Evolutionary conservation across 768 basidiomycete genomes (phyloP).

Genomic region (Plicaturopsis crispa): DNA sequence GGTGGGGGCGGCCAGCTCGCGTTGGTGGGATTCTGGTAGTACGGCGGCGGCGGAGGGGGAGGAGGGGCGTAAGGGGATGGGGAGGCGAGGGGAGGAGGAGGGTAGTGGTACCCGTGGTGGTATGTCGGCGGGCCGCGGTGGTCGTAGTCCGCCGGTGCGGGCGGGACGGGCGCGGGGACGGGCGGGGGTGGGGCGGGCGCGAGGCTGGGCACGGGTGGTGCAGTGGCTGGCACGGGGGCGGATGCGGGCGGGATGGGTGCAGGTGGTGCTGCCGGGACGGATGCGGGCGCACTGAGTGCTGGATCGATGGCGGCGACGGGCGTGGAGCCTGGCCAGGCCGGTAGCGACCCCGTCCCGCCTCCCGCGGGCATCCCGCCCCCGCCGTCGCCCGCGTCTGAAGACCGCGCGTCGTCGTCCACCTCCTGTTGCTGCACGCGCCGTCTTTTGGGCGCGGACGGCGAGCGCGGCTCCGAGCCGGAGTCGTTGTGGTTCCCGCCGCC

Average conservation of each 20-base stretch:
- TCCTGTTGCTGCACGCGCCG: slow-evolving; percentile 14
- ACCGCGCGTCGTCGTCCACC: slow-evolving; percentile 18
- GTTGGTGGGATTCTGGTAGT: slow-evolving; percentile 8
- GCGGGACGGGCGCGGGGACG: slow-evolving; percentile 6
- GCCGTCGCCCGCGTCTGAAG: slow-evolving; percentile 10
- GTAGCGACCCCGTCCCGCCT: not conserved
- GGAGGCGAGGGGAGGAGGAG: slow-evolving; percentile 11
- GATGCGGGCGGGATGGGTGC: slow-evolving; percentile 5
- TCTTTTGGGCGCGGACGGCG: slow-evolving; percentile 17
- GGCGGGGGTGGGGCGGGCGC: slow-evolving; percentile 13
- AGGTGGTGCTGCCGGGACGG: slow-evolving; percentile 24
- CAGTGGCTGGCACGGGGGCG: slow-evolving; percentile 17
- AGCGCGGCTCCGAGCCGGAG: slow-evolving; percentile 3
- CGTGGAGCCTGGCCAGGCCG: slow-evolving; percentile 14
- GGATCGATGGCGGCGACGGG: slow-evolving; percentile 27
- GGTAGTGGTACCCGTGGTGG: slow-evolving; percentile 14
- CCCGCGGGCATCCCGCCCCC: not conserved
- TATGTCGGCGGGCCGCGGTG: slow-evolving; percentile 8
- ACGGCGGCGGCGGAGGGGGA: slow-evolving; percentile 8
- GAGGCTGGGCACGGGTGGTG: slow-evolving; percentile 12
- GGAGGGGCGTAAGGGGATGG: slow-evolving; percentile 6
- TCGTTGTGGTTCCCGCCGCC: slow-evolving; percentile 14
- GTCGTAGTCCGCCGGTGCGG: slow-evolving; percentile 13
- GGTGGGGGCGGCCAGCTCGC: slow-evolving; percentile 7
- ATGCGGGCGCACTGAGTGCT: slow-evolving; percentile 17